Base-by-base conservation (phyloP, 106 monocot species). In the Dendrobium officinale region DNA sequence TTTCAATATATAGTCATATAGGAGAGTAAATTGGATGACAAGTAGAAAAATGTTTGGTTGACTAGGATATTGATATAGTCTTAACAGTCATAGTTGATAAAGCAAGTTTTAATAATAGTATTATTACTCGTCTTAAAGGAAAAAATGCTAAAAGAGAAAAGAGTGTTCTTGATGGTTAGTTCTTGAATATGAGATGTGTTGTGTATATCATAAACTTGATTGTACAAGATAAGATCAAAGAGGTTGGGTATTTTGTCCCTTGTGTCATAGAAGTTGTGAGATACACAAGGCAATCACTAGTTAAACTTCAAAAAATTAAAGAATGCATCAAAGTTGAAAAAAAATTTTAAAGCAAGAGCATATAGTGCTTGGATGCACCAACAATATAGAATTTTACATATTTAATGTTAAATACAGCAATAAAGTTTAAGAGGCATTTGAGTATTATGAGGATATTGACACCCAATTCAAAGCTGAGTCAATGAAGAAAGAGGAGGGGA, bases 1-100 rank as follows among this genome's bases (percentile, higher is more conserved):
- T 0, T 43, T 16, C 20, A 47, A 43, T 77, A 11, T 17, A 10
- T 9, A 15, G 42, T 77, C 76, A 77, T 77, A 77, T 42, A 77
- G 42, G 76, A 47, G 76, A 77, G 20, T 17, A 9, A 42, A 37
- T 77, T 77, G 10, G 37, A 37, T 37, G 76, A 77, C 9, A 41
- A 41, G 20, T 77, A 4, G 76, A 43, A 10, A 42, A 31, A 41
- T 77, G 76, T 6, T 17, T 77, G 16, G 11, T 43, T 5, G 43
- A 43, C 37, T 77, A 13, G 76, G 76, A 20, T 7, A 42, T 77
- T 41, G 45, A 77, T 31, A 0, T 9, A 43, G 45, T 44, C 4
- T n/a, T 77, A 0, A n/a, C 76, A 15, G 16, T 77, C 22, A 77
- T 4, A 77, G 76, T 77, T n/a, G 76, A 77, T 44, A 77, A 77